Evolutionary conservation across 108 stramenopile species (phyloP).

Genomic region (Bacterosira constricta): DNA sequence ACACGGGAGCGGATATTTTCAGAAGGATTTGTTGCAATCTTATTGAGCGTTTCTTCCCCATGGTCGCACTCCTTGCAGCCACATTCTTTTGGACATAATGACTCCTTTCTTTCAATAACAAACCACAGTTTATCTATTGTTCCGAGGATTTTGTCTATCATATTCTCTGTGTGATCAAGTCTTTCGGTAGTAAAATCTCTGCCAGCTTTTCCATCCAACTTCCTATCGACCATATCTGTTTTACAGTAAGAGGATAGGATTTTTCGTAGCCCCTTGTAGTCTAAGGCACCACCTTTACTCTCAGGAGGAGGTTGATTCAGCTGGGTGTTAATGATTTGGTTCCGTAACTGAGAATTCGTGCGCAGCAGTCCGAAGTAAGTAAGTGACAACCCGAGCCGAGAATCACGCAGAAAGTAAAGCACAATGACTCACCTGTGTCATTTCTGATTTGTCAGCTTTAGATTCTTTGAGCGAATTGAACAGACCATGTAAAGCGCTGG

Average conservation of each 20-base stretch:
- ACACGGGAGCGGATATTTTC: no score
- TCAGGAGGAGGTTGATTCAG: not conserved
- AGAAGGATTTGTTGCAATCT: no score
- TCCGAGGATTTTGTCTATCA: constrained; percentile 8
- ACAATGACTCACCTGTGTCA: not conserved
- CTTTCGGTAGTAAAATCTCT: not conserved
- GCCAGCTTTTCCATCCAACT: constrained; percentile 4
- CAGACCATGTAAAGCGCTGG: not conserved
- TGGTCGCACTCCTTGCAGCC: no score
- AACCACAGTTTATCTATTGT: not conserved
- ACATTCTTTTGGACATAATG: no score
- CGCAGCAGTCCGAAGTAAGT: no score
- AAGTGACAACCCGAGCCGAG: no score
- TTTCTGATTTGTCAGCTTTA: constrained; percentile 16
- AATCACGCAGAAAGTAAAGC: no score
- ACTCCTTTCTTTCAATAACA: no score
- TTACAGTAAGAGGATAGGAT: not conserved
- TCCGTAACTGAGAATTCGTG: no score
- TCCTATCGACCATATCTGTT: not conserved
- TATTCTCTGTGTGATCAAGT: constrained; percentile 2
- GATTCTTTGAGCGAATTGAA: constrained; percentile 7
- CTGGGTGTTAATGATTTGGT: not conserved
- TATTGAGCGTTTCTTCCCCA: no score
- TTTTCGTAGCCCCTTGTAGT: not conserved
- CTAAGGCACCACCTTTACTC: not conserved